Evolutionary conservation across 305 asterid genomes (phyloP).

Genomic region (Fraxinus greggii): DNA sequence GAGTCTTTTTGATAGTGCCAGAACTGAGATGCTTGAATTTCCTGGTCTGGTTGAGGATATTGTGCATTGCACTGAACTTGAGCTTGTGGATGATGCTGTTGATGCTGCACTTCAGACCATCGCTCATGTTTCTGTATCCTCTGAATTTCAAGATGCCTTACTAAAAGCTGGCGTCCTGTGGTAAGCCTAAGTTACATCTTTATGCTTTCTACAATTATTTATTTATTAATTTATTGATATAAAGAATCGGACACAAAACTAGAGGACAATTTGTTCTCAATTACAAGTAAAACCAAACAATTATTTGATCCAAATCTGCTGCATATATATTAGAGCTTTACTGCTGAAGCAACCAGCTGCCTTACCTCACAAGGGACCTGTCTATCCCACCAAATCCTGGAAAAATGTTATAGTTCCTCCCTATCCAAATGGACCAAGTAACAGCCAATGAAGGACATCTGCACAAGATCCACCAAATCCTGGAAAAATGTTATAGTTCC

Average conservation of each 20-base stretch:
- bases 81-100: constrained; percentile 79
- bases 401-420: not conserved
- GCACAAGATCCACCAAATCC: too few relatives aligned
- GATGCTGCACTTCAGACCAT: constrained; percentile 92
- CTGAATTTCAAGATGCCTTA: constrained; percentile 76
- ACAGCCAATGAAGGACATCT: not conserved
- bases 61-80: constrained; percentile 90
- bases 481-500: not conserved
- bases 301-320: not conserved
- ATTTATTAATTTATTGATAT: not conserved
- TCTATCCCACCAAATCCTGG: not conserved
- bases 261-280: not conserved
- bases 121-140: constrained; percentile 76
- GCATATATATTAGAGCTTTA: not conserved
- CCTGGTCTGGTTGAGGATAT: constrained; percentile 90
- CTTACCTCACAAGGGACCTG: not conserved
- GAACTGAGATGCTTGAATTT: constrained; percentile 73
- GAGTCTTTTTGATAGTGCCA: constrained; percentile 92
- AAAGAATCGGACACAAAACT: not conserved
- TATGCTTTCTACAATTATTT: not conserved
- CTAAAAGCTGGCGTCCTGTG: constrained; percentile 89
- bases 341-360: not conserved
- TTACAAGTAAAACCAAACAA: not conserved
- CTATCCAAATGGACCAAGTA: not conserved
- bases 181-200: constrained; percentile 43